A percentile compares a stretch with the other conserved stretches of the same genome.
Evolutionary conservation across 176 grass and related monocot genomes (phyloP).

Genomic region (Oryza glaberrima): DNA sequence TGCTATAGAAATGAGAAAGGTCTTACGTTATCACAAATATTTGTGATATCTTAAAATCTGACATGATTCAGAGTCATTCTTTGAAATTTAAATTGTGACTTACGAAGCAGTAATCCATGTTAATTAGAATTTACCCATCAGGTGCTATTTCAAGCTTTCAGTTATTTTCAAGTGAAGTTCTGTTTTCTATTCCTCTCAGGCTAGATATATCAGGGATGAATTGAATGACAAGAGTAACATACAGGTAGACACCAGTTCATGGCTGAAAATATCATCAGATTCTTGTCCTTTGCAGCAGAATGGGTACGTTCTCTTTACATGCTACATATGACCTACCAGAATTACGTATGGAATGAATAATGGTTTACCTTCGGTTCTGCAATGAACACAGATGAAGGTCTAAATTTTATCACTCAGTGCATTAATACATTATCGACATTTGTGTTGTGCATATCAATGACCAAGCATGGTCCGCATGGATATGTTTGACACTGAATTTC

Average conservation of each 20-base stretch:
- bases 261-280: constrained; percentile 34
- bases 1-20: not conserved
- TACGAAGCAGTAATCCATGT: constrained; percentile 9
- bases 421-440: constrained; percentile 29
- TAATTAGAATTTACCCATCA: constrained; percentile 11
- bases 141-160: constrained; percentile 2
- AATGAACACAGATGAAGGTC: constrained; percentile 19
- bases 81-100: constrained; percentile 24
- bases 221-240: constrained; percentile 70
- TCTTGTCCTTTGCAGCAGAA: constrained; percentile 59
- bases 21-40: not conserved
- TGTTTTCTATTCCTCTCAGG: constrained; percentile 50
- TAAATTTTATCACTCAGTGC: constrained; percentile 14
- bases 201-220: constrained; percentile 74
- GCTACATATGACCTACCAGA: not conserved
- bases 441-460: not conserved
- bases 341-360: constrained; percentile 8
- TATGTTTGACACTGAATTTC: constrained; percentile 28
- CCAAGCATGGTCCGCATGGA: not conserved
- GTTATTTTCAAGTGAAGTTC: not conserved
- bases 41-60: not conserved
- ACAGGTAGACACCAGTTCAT: constrained; percentile 56
- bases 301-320: constrained; percentile 49
- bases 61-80: not conserved
- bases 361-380: not conserved